Percentiles rank a stretch among this genome's conserved stretches.
phyloP scores from a whole-genome alignment of 1,139 yeast genomes.

The Taphrina flavorubra region DNA sequence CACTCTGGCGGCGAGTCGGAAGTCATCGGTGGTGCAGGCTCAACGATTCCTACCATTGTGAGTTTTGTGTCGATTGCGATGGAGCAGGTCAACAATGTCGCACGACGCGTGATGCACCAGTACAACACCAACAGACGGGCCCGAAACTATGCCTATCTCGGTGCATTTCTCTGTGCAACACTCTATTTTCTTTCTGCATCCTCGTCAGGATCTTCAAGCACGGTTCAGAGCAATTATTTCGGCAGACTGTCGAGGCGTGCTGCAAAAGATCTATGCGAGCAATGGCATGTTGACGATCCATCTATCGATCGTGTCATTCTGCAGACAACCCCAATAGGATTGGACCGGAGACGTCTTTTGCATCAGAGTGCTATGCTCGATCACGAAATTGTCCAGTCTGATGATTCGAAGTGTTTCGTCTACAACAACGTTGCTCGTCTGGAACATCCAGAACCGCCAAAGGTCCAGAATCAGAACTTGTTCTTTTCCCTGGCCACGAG shows the following conservation, averaged over 20 bases:
- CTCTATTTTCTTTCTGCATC: background rate
- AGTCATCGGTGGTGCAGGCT: no score
- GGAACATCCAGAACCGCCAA: conserved; percentile 8
- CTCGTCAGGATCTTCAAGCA: background rate
- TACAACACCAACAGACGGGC: conserved; percentile 9
- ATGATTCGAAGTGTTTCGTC: background rate
- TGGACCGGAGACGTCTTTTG: conserved; percentile 12
- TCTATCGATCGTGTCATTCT: conserved; percentile 1
- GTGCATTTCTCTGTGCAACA: background rate
- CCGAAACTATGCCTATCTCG: conserved; percentile 1
- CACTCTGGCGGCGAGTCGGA: no score
- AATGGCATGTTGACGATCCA: conserved; percentile 1
- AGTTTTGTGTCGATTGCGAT: background rate
- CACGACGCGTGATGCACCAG: conserved; percentile 11
- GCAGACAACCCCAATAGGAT: conserved; percentile 7
- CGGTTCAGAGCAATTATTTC: background rate
- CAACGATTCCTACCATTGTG: background rate
- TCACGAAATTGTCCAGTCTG: background rate
- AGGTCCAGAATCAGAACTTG: background rate
- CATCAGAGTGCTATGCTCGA: conserved; percentile 4
- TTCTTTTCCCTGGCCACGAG: conserved; percentile 21
- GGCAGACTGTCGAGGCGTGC: background rate
- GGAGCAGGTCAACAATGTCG: background rate
- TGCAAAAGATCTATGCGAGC: conserved; percentile 7
- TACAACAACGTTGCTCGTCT: conserved; percentile 7